Percentiles rank a stretch among this genome's conserved stretches.
phyloP scores from a whole-genome alignment of 2,329 filamentous ascomycete genomes.

The Trichoderma arundinaceum region DNA sequence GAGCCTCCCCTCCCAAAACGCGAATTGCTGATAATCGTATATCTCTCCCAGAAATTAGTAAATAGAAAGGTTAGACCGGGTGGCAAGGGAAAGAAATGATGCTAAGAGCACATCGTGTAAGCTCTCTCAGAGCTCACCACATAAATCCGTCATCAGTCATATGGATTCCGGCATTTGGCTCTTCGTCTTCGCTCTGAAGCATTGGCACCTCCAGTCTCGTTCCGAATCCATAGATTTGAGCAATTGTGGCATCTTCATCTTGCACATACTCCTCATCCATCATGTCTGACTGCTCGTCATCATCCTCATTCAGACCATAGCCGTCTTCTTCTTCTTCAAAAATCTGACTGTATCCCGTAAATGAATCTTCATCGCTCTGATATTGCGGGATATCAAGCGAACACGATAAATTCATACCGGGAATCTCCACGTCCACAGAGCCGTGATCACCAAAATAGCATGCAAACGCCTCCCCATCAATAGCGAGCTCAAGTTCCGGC shows the following conservation, averaged over 20 bases:
- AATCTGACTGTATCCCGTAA: background rate
- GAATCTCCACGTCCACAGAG: slow-evolving; percentile 41
- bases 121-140: background rate
- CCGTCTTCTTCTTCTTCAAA: background rate
- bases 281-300: background rate
- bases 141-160: slow-evolving; percentile 10
- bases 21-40: background rate
- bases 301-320: background rate
- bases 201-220: background rate
- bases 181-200: background rate
- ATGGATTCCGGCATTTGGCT: background rate
- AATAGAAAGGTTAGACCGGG: background rate
- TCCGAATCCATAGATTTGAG: background rate
- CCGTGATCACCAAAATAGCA: slow-evolving; percentile 35
- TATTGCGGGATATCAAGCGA: slow-evolving; percentile 31
- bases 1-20: background rate
- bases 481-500: slow-evolving; percentile 41
- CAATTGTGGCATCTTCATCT: background rate
- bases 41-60: background rate
- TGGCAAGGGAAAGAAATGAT: background rate
- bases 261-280: background rate
- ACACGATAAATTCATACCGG: slow-evolving; percentile 35
- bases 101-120: too few relatives aligned
- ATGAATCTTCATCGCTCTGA: background rate
- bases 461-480: slow-evolving; percentile 41